phyloP scores from a whole-genome alignment of 192 early-diverging fungal genomes.

The Linnemannia hyalina region DNA sequence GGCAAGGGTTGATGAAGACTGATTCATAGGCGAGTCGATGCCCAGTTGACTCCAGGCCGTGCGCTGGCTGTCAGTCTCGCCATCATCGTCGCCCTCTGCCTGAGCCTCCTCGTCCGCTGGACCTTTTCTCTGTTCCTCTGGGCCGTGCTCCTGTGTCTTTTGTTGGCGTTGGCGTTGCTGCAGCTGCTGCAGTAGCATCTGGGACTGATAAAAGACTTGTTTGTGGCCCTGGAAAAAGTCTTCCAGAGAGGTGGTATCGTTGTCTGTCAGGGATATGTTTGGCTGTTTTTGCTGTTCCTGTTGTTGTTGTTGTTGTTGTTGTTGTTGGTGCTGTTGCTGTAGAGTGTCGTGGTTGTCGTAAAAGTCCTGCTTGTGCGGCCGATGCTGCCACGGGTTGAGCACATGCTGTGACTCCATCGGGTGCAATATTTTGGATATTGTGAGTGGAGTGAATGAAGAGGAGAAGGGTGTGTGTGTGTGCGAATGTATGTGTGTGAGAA shows the following conservation, averaged over 20 bases:
- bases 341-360: background rate
- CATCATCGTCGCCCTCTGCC: constrained; percentile 18
- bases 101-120: background rate
- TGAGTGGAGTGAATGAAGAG: background rate
- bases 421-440: background rate
- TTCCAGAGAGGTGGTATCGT: constrained; percentile 24
- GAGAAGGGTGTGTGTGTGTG: background rate
- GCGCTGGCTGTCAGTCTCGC: constrained; percentile 25
- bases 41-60: constrained; percentile 35
- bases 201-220: constrained; percentile 30
- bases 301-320: background rate
- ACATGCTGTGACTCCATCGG: constrained; percentile 46
- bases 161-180: constrained; percentile 14
- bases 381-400: constrained; percentile 44
- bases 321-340: background rate
- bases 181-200: constrained; percentile 23
- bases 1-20: constrained; percentile 34
- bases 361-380: constrained; percentile 19
- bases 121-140: background rate
- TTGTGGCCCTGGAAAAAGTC: constrained; percentile 41
- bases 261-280: constrained; percentile 7
- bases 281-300: background rate
- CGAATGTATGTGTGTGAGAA: background rate
- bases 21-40: constrained; percentile 42
- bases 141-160: background rate